These are phyloP conservation scores for Elasticomyces elasticus DNA, from an alignment of 495 filamentous ascomycete genomes.

Conservation along the genomic window DNA sequence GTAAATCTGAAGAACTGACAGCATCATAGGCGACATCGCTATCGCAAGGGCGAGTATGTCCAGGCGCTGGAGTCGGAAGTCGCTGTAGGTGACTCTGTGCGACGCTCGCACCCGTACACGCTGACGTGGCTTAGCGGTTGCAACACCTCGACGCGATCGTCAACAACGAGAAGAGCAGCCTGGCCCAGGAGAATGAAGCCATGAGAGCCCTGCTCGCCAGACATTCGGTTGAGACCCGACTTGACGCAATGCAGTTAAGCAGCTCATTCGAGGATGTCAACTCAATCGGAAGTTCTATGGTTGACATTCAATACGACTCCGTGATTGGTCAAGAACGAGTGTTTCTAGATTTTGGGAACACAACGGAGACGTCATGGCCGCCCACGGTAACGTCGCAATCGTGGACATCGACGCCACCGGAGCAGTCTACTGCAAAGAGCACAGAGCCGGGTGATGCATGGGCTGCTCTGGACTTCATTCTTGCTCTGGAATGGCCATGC, in stretches of 20 bases:
- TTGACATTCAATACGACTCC: slow-evolving; percentile 3
- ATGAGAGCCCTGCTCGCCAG: slow-evolving; percentile 13
- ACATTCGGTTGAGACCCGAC: background rate
- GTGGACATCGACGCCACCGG: slow-evolving; percentile 1
- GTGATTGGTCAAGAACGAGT: slow-evolving; percentile 8
- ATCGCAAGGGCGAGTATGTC: slow-evolving; percentile 16
- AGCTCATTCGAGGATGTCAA: background rate
- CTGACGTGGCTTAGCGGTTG: background rate
- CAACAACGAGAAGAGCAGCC: slow-evolving; percentile 14
- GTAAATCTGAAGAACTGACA: background rate
- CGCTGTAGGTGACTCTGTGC: background rate
- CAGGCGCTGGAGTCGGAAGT: slow-evolving; percentile 15
- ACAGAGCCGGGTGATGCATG: slow-evolving; percentile 8
- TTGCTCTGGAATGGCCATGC: slow-evolving; percentile 19
- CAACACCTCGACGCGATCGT: slow-evolving; percentile 29
- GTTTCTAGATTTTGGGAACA: slow-evolving; percentile 9
- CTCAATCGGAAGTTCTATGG: slow-evolving; percentile 1
- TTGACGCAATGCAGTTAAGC: slow-evolving; percentile 1
- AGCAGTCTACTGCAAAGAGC: background rate
- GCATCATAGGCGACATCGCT: slow-evolving; percentile 12
- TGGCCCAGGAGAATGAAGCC: slow-evolving; percentile 6
- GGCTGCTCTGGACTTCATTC: slow-evolving; percentile 18
- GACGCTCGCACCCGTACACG: background rate
- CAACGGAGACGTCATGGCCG: background rate
- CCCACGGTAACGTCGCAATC: too few species aligned